phyloP scores from a whole-genome alignment of 1,139 yeast species.

The Meyerozyma smithsonii region DNA sequence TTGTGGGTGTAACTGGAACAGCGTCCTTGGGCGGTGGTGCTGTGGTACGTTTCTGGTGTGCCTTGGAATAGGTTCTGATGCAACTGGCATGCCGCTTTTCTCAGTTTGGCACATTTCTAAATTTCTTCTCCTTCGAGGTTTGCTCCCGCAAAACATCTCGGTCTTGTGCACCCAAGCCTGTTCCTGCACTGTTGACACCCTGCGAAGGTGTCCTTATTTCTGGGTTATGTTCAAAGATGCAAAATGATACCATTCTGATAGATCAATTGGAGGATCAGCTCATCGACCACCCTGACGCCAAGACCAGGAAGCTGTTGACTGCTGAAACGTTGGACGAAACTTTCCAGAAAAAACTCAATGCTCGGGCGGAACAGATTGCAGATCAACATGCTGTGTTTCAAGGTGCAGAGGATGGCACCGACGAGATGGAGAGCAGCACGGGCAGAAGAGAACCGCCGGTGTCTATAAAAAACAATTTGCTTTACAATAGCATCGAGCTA shows the following conservation, averaged over 20 bases:
- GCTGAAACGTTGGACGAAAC: constrained; percentile 37
- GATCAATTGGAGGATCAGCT: constrained; percentile 44
- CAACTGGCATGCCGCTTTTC: too few relatives aligned
- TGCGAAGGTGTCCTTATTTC: background rate
- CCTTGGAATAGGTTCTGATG: too few relatives aligned
- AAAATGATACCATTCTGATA: constrained; percentile 36
- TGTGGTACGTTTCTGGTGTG: too few relatives aligned
- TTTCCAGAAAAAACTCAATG: constrained; percentile 42
- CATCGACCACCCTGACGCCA: constrained; percentile 43
- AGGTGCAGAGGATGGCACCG: background rate
- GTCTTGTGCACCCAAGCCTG: too few relatives aligned
- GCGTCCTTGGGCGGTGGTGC: too few relatives aligned
- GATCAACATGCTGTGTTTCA: constrained; percentile 10
- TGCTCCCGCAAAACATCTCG: too few relatives aligned
- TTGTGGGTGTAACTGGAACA: too few relatives aligned
- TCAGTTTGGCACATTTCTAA: too few relatives aligned
- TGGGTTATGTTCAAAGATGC: constrained; percentile 17
- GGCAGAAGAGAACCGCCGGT: background rate
- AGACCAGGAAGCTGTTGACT: constrained; percentile 28
- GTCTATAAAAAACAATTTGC: constrained; percentile 19
- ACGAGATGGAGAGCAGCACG: background rate
- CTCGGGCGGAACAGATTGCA: constrained; percentile 39
- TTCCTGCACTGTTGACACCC: background rate
- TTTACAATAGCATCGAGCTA: constrained; percentile 42
- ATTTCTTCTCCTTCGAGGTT: too few relatives aligned